These are phyloP conservation scores for Cochlearia excelsa DNA, from an alignment of 345 rosid species.

Conservation along the genomic window DNA sequence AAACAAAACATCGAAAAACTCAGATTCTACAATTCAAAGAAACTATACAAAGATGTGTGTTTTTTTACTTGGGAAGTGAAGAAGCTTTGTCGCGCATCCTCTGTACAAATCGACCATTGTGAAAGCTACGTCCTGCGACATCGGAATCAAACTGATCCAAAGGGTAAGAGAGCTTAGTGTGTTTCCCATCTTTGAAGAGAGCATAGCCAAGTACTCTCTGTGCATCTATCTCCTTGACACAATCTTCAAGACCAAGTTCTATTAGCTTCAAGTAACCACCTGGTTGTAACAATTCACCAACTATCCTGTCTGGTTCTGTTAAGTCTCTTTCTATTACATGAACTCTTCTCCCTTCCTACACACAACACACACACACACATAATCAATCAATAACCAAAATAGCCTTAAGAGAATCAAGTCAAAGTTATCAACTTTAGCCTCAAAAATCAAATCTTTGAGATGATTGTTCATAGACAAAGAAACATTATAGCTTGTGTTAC, in stretches of 20 bases:
- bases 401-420: too few relatives aligned
- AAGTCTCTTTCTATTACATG: constrained; percentile 54
- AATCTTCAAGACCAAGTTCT: constrained; percentile 49
- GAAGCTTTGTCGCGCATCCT: constrained; percentile 36
- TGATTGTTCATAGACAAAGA: not conserved
- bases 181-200: constrained; percentile 36
- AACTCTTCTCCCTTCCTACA: constrained; percentile 52
- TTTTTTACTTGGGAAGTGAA: constrained; percentile 35
- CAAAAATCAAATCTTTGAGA: not conserved
- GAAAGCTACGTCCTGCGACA: constrained; percentile 37
- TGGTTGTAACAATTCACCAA: constrained; percentile 54
- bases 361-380: not conserved
- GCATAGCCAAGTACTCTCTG: constrained; percentile 34
- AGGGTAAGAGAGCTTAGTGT: constrained; percentile 27
- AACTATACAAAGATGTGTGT: not conserved
- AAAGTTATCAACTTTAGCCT: constrained; percentile 4
- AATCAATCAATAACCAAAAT: not conserved
- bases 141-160: constrained; percentile 26
- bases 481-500: constrained; percentile 30
- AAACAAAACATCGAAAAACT: not conserved
- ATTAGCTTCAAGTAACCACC: constrained; percentile 50
- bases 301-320: constrained; percentile 49
- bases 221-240: constrained; percentile 40
- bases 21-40: not conserved
- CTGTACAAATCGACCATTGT: constrained; percentile 39